Base-by-base conservation (phyloP, 2,329 filamentous ascomycete species). In the Colletotrichum sp. region DNA sequence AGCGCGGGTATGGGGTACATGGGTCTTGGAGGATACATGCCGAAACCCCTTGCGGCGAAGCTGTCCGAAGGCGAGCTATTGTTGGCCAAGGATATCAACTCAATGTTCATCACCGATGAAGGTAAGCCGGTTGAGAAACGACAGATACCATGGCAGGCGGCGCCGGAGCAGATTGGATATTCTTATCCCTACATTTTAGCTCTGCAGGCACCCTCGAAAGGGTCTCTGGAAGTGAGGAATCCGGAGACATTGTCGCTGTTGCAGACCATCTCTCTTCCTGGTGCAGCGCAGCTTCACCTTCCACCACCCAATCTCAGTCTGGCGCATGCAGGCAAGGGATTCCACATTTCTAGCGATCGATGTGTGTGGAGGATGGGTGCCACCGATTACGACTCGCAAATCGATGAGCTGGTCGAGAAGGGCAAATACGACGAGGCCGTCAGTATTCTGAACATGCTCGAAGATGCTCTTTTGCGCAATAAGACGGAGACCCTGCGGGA, bases 21-120 rank as follows among this genome's bases (percentile, higher is more conserved):
- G 91, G 96, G 96, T 2, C 93, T 99, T 82, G 96, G 95, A 66
- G 95, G 95, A 57, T 97, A 96, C 87, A 95, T 96, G 72, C 96
- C 97, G 3, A 98, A 95, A 81, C 98, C 97, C 8, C 89, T 99
- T 80, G 95, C 95, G 8, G 93, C 96, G 8, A 94, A 94, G 79
- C 89, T 99, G 15, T 91, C 92, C 4, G 95, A 98, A 78, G 95
- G 95, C 6, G 92, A 98, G 85, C 92, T 99, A 83, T 87, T 99
- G 75, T 89, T 99, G n/a, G 95, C 96, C n/a, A 98, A 98, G 84
- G 97, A 99, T 80, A 95, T 98, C 81, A 98, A 98, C 83, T 98
- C 96, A 2, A 87, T 98, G 69, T 99, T 99, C 83, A 94, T 98
- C 79, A 94, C 97, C 74, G 91, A 94, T 13, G 90, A 95, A 34